A percentile compares a stretch with the other conserved stretches of the same genome.
These are phyloP conservation scores for Aspergillus hiratsukae DNA, from an alignment of 2,329 filamentous ascomycete species.

Conservation along the genomic window DNA sequence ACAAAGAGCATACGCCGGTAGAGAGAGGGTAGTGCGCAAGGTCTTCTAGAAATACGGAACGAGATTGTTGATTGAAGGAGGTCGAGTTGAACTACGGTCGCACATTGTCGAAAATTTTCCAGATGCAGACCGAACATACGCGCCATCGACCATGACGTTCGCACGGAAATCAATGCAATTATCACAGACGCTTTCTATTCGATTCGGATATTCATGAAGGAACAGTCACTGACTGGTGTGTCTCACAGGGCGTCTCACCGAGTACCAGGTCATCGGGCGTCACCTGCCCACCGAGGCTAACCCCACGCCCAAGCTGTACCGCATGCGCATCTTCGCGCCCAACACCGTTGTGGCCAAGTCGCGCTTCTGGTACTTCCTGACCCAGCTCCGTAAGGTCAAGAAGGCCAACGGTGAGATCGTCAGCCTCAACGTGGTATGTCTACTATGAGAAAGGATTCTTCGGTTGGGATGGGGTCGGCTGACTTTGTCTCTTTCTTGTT, in stretches of 20 bases:
- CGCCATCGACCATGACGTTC: slow-evolving; percentile 8
- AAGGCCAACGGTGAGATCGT: slow-evolving; percentile 99
- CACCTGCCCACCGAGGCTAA: slow-evolving; percentile 97
- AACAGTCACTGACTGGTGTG: slow-evolving; percentile 31
- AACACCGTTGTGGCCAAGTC: slow-evolving; percentile 99
- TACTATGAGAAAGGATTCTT: not conserved
- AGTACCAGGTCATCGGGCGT: slow-evolving; percentile 99
- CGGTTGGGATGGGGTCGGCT: slow-evolving; percentile 10
- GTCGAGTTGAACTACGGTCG: slow-evolving; percentile 4
- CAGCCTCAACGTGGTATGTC: slow-evolving; percentile 85
- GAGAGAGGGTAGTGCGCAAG: slow-evolving; percentile 3
- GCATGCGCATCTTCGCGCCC: slow-evolving; percentile 99
- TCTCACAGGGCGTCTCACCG: slow-evolving; percentile 87
- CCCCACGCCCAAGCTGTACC: slow-evolving; percentile 97
- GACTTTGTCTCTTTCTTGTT: not conserved
- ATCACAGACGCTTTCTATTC: slow-evolving; percentile 6
- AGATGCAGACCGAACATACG: slow-evolving; percentile 1
- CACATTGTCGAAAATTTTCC: slow-evolving; percentile 8
- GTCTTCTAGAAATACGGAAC: slow-evolving; percentile 2
- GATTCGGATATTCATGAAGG: slow-evolving; percentile 3
- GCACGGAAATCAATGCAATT: slow-evolving; percentile 15
- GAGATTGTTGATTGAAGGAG: not conserved
- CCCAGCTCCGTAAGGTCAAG: slow-evolving; percentile 99
- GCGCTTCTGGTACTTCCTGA: slow-evolving; percentile 99
- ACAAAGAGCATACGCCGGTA: not conserved